Evolutionary conservation across 305 asterid species (phyloP), one percentile per base, ranked within the genome.

Genomic region (Andrographis paniculata): DNA sequence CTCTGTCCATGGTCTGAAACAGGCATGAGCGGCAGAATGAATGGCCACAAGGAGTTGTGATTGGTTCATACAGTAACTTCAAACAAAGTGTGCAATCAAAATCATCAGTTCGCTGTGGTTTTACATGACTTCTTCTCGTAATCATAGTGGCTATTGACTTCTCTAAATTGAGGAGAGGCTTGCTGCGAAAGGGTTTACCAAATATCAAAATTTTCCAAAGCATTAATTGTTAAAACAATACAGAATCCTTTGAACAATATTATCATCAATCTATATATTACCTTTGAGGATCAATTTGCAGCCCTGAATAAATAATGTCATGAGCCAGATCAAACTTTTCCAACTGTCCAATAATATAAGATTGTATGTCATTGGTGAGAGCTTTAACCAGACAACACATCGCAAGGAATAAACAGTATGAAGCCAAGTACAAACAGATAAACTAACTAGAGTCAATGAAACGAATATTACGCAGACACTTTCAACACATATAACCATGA

Each of bases 11-110:
- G 52, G 91, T 53, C 70, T 87, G 99, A 72, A 92, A 92, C 58
- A 87, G 72, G 84, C 99, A 92, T 45, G 97, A 76, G 38, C 88
- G 91, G 63, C 99, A 92, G 66, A 84, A 92, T 42, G 99, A 81
- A 75, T 92, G 99, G 48, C 99, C 99, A 57, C 99, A 92, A 36
- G 99, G 88, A 69, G 97, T 92, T 55, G 99, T 87, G 41, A 84
- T 38, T 44, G 99, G 97, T 66, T 92, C 95, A 53, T 69, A 92
- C 53, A 92, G 68, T 64, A 92, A 65, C 76, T 84, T 87, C 71
- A 92, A 66, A 59, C 99, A 92, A 54, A 92, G 74, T 53, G 97
- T 87, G 66, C 99, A 92, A 68, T 92, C 95, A 62, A 81, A 92
- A 54, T 92, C 97, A 77, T 87, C 99, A 59, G 80, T 79, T 1